A percentile compares a stretch with the other conserved stretches of the same genome.
Evolutionary conservation across 352 stramenopile genomes (phyloP).

Genomic region (Phytophthora meadii): DNA sequence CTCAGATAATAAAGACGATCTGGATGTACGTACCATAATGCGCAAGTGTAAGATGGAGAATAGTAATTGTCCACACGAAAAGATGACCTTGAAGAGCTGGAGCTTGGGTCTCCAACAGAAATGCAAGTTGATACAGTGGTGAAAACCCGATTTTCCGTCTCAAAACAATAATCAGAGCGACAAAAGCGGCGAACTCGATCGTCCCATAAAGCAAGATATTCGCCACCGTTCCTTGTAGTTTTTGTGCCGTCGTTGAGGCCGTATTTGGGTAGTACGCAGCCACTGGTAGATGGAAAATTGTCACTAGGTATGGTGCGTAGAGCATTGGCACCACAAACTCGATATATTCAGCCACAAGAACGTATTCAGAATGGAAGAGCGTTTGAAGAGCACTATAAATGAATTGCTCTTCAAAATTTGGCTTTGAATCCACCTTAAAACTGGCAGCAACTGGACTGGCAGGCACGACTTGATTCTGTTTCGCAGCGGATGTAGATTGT

Average conservation of each 20-base stretch:
- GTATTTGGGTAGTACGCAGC: conserved; percentile 31
- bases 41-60: conserved; percentile 30
- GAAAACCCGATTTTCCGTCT: conserved; percentile 22
- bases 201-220: conserved; percentile 13
- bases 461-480: no score
- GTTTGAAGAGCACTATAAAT: conserved; percentile 8
- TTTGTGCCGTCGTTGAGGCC: background rate
- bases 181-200: conserved; percentile 17
- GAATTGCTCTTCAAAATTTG: background rate
- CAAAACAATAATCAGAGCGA: conserved; percentile 13
- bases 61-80: conserved; percentile 33
- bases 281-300: conserved; percentile 26
- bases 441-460: background rate
- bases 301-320: conserved; percentile 20
- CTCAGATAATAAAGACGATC: background rate
- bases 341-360: conserved; percentile 36
- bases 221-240: background rate
- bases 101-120: conserved; percentile 40
- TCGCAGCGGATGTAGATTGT: no score
- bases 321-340: conserved; percentile 33
- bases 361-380: conserved; percentile 37
- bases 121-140: conserved; percentile 36
- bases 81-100: conserved; percentile 22
- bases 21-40: conserved; percentile 28
- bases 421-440: background rate